Evolutionary conservation across 805 yeast genomes (phyloP), one percentile per base, ranked within the genome.

Genomic region (Wickerhamomyces bisporus): DNA sequence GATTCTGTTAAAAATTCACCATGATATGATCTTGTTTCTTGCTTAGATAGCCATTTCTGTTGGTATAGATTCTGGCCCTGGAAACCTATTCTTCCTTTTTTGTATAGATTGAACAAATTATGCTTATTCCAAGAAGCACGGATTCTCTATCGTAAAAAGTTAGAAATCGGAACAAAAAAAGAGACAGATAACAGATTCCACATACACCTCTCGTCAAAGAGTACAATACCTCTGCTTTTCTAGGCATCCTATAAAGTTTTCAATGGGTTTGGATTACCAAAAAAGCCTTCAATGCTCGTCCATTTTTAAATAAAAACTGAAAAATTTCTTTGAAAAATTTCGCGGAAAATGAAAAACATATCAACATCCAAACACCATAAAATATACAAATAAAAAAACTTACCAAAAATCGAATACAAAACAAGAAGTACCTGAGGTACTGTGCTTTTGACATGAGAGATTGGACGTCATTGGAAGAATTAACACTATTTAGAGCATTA

Each of bases 11-110:
- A 61, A 58, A 83, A 86, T 55, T 93, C 98, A 51, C 98, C 98
- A 60, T 91, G 98, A 61, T 91, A 91, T 2, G 91, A 82, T 64
- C 98, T 77, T 7, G 97, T 81, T 57, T 89, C 96, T 57, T 79
- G 82, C 61, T 93, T 91, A 36, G 96, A 81, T 6, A 72, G 65
- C 91, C 95, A 93, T 64, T 88, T 87, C 62, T 91, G 95, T 63
- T 86, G 95, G 64, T 72, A 93, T 42, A 86, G 68, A n/a, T 95
- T 77, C 62, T 75, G 75, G 4, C 78, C 71, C 44, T 70, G 66
- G 56, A 74, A 75, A 38, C 60, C 66, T 26, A 73, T 64, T 43
- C 70, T 70, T 33, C 77, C 70, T 61, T 82, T 85, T 69, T 88
- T 83, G 70, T 82, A 79, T 52, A 88, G 58, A 55, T 93, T 93